Evolutionary conservation across 306 rosid species (phyloP), one percentile per base, ranked within the genome.

Genomic region (Medicago ruthenica): DNA sequence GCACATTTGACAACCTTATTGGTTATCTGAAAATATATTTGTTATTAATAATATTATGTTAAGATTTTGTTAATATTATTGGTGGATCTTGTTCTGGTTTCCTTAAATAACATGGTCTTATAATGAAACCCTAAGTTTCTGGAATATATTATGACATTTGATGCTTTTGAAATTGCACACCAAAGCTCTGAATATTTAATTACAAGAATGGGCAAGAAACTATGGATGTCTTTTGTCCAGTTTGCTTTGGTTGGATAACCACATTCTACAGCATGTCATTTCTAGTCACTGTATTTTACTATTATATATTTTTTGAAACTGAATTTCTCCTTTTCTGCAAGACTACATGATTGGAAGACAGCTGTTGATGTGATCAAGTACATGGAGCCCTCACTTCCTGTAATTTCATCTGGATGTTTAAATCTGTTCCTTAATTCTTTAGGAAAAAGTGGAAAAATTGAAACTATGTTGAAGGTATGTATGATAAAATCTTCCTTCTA

Each of bases 381-480:
- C 75, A 87, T 92, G 78, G 97, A 94, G 84, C 92, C 95, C 67
- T 90, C 90, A 22, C 85, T 88, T 71, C 86, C 89, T 66, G 70
- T 78, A 81, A 81, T 89, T 70, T 92, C 98, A 18, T 71, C 83
- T 16, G 96, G 96, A 36, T 84, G 91, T 60, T 81, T 85, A 41
- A 90, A 90, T 84, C 88, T 90, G 69, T 86, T 91, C 60, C 88
- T 94, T 74, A 89, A 82, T 48, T 87, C 87, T 80, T 81, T 94
- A 55, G 98, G 98, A 81, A 92, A 84, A 84, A 88, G 96, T 76
- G 98, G 98, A 73, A 94, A 84, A 84, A 82, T 79, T 51, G 96
- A 92, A 74, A 81, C 87, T 71, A 94, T 91, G 98, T 82, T 92
- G 83, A 91, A 91, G 97, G 98, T 94, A 77, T 17, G 96, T 91